phyloP scores from a whole-genome alignment of 2,329 filamentous ascomycete species.

The Chalara sp. region DNA sequence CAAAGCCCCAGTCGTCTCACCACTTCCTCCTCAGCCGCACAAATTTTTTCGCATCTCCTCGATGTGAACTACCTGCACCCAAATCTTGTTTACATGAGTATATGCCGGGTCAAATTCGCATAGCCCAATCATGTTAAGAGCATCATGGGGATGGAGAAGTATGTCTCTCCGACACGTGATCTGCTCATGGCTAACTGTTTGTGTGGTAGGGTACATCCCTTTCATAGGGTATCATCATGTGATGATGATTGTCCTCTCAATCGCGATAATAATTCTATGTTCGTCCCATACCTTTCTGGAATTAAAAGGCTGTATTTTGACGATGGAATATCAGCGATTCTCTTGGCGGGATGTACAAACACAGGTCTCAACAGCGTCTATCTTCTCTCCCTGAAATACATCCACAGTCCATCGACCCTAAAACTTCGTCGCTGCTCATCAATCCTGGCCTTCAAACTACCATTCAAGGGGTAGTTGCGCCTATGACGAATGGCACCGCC shows the following conservation, averaged over 20 bases:
- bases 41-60: not conserved
- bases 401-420: not conserved
- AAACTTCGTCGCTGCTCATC: not conserved
- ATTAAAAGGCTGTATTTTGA: not conserved
- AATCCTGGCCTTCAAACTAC: slow-evolving; percentile 1
- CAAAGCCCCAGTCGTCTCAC: not conserved
- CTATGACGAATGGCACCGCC: not conserved
- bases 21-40: not conserved
- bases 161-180: not conserved
- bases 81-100: not conserved
- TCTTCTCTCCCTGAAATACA: slow-evolving; percentile 9
- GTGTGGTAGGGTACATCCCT: slow-evolving; percentile 1
- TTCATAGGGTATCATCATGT: slow-evolving; percentile 8
- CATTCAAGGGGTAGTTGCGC: slow-evolving; percentile 2
- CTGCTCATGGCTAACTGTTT: not conserved
- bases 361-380: slow-evolving; percentile 5
- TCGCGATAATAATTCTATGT: slow-evolving; percentile 5
- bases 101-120: not conserved
- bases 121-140: not conserved
- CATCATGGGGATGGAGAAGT: not conserved
- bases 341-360: slow-evolving; percentile 7
- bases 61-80: not conserved
- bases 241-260: slow-evolving; percentile 2
- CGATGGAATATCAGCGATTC: not conserved
- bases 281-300: not conserved